phyloP scores from a whole-genome alignment of 75 land plant species.

The Picea sitchensis region DNA sequence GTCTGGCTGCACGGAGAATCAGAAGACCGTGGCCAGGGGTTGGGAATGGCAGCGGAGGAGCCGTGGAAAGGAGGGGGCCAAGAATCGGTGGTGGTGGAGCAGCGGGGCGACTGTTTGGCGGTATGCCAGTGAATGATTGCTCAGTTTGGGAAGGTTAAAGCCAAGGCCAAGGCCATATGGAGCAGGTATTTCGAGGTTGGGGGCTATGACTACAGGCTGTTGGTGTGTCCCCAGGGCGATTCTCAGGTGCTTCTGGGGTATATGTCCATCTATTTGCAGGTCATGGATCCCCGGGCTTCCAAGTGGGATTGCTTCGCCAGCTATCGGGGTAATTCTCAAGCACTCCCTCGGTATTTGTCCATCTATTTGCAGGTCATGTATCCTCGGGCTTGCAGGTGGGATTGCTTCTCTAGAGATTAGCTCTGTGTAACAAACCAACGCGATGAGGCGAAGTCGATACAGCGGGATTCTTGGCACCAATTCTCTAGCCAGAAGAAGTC shows the following conservation, averaged over 20 bases:
- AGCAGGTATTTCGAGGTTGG: conserved; percentile 7
- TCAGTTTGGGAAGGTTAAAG: conserved; percentile 45
- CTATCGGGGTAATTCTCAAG: conserved; percentile 40
- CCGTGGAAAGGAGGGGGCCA: conserved; percentile 48
- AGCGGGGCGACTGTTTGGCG: conserved; percentile 32
- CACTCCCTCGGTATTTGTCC: conserved; percentile 47
- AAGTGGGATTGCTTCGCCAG: too few species aligned
- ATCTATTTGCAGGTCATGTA: conserved; percentile 52
- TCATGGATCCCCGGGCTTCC: too few species aligned
- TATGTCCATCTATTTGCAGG: too few species aligned
- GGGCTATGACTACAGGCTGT: conserved; percentile 46
- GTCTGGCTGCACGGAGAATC: conserved; percentile 14
- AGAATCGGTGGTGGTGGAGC: conserved; percentile 42
- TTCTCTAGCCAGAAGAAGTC: conserved; percentile 45
- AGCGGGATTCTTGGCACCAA: conserved; percentile 48
- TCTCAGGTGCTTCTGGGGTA: too few species aligned
- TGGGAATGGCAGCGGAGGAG: conserved; percentile 35
- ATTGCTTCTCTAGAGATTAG: conserved; percentile 51
- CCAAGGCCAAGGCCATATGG: conserved; percentile 6
- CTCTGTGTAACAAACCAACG: conserved; percentile 41
- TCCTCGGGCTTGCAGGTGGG: conserved; percentile 51
- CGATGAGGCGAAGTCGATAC: conserved; percentile 41
- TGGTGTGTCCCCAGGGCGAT: conserved; percentile 27
- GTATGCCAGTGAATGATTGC: conserved; percentile 45
- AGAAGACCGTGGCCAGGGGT: conserved; percentile 29